Percentiles rank a stretch among this genome's conserved stretches.
phyloP scores from a whole-genome alignment of 2,329 filamentous ascomycete species.

The Colletotrichum tofieldiae region DNA sequence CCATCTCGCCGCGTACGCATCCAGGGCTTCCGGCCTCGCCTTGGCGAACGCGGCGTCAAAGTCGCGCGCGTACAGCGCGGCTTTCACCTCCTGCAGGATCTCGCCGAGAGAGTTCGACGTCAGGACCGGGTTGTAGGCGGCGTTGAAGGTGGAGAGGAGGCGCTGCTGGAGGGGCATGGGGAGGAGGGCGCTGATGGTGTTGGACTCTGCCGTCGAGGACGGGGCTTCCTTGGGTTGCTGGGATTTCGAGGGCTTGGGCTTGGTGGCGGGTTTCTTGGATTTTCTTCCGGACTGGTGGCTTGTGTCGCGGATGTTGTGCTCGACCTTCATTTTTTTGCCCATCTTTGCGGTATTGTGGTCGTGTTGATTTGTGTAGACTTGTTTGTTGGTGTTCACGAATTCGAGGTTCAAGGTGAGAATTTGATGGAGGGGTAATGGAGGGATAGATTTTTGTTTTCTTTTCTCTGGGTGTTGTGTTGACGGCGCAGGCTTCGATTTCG shows the following conservation, averaged over 20 bases:
- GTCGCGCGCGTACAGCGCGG: slow-evolving; percentile 87
- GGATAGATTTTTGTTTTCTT: neutral
- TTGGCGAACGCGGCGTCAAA: slow-evolving; percentile 85
- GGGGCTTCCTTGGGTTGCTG: neutral
- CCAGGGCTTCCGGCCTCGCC: slow-evolving; percentile 68
- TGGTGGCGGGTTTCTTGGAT: slow-evolving; percentile 10
- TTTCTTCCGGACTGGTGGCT: slow-evolving; percentile 11
- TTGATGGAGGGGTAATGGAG: slow-evolving; percentile 20
- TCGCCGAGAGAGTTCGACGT: slow-evolving; percentile 62
- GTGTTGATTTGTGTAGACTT: neutral
- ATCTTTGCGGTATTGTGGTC: slow-evolving; percentile 7
- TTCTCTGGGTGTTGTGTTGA: neutral
- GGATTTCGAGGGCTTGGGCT: slow-evolving; percentile 12
- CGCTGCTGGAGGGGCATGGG: slow-evolving; percentile 68
- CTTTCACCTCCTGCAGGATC: slow-evolving; percentile 86
- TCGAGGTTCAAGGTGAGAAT: neutral
- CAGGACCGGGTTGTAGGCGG: slow-evolving; percentile 71
- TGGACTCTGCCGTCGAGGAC: neutral
- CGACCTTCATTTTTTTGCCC: slow-evolving; percentile 31
- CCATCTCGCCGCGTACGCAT: slow-evolving; percentile 92
- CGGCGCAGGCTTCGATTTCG: too few relatives aligned
- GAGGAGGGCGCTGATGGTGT: neutral
- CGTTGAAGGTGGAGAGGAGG: slow-evolving; percentile 81
- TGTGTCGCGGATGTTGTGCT: slow-evolving; percentile 23
- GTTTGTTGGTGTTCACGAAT: neutral